phyloP scores from a whole-genome alignment of 2,329 filamentous ascomycete species.

The Colletotrichum echinochloae region DNA sequence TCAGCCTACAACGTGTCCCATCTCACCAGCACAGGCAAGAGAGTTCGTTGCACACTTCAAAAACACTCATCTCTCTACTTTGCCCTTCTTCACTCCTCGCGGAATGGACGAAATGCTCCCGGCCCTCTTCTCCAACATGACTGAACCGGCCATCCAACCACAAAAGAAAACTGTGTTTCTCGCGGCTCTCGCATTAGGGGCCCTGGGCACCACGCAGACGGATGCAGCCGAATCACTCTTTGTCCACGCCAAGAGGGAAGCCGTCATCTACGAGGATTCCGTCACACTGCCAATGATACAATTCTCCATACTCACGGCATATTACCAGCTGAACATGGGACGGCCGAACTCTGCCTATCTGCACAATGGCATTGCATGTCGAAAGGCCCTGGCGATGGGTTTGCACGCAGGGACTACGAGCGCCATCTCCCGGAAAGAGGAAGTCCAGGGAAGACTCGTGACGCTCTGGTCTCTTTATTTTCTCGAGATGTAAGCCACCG shows the following conservation, averaged over 20 bases:
- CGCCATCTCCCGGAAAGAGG: slow-evolving; percentile 39
- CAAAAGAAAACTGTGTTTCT: slow-evolving; percentile 44
- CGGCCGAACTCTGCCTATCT: slow-evolving; percentile 47
- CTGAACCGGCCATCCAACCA: slow-evolving; percentile 38
- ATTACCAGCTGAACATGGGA: slow-evolving; percentile 47
- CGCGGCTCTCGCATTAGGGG: slow-evolving; percentile 46
- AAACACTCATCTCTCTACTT: slow-evolving; percentile 31
- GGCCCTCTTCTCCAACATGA: slow-evolving; percentile 38
- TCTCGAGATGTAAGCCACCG: slow-evolving; percentile 43
- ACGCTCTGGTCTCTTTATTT: slow-evolving; percentile 49
- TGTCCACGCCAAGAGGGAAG: slow-evolving; percentile 45
- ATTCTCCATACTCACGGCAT: slow-evolving; percentile 45
- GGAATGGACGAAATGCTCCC: slow-evolving; percentile 44
- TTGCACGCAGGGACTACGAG: slow-evolving; percentile 45
- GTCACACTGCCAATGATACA: slow-evolving; percentile 50
- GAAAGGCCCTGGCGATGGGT: slow-evolving; percentile 48
- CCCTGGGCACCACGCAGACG: slow-evolving; percentile 44
- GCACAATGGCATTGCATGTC: slow-evolving; percentile 45
- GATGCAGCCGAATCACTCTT: slow-evolving; percentile 45
- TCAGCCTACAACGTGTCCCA: slow-evolving; percentile 17
- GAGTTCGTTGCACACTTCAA: slow-evolving; percentile 43
- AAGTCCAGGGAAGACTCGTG: slow-evolving; percentile 43
- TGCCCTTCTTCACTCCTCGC: slow-evolving; percentile 42
- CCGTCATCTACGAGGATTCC: slow-evolving; percentile 45
- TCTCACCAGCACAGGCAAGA: slow-evolving; percentile 40